Conservation (phyloP, 2,329 filamentous ascomycete genomes). For the Stylonectria norvegica region DNA sequence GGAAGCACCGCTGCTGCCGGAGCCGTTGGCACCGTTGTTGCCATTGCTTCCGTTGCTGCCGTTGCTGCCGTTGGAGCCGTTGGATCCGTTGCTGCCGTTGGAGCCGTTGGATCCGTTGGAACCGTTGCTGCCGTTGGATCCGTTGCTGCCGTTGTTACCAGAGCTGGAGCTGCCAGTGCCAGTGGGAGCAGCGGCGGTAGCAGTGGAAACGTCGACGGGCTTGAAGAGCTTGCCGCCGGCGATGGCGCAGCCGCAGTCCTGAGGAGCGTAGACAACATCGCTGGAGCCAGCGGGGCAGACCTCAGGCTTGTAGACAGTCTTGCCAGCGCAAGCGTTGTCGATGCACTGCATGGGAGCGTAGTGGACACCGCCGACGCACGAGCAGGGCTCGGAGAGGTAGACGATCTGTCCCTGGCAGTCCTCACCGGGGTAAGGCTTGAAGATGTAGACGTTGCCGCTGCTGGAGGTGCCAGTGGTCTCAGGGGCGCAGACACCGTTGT, state of each 20-base stretch:
- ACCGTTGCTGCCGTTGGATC: background rate
- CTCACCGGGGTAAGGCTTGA: conserved; percentile 15
- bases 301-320: conserved; percentile 24
- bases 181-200: conserved; percentile 1
- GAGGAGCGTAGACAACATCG: conserved; percentile 13
- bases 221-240: conserved; percentile 24
- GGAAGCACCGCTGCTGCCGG: too few relatives aligned
- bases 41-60: background rate
- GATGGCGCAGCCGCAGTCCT: too few relatives aligned
- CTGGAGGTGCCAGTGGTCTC: conserved; percentile 1
- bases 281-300: conserved; percentile 12
- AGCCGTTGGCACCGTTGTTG: background rate
- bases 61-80: conserved; percentile 1
- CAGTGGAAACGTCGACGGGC: conserved; percentile 6
- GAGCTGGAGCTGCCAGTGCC: conserved; percentile 7
- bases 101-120: background rate
- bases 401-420: conserved; percentile 18
- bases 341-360: conserved; percentile 20
- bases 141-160: background rate
- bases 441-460: conserved; percentile 16
- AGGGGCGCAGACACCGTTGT: conserved; percentile 16
- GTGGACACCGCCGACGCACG: conserved; percentile 17
- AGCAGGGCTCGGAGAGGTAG: conserved; percentile 17
- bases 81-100: background rate
- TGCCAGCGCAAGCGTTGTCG: conserved; percentile 14